Percentiles rank a stretch among this genome's conserved stretches.
phyloP scores from a whole-genome alignment of 371 early-diverging fungal species.

The Haplosporangium sp. region DNA sequence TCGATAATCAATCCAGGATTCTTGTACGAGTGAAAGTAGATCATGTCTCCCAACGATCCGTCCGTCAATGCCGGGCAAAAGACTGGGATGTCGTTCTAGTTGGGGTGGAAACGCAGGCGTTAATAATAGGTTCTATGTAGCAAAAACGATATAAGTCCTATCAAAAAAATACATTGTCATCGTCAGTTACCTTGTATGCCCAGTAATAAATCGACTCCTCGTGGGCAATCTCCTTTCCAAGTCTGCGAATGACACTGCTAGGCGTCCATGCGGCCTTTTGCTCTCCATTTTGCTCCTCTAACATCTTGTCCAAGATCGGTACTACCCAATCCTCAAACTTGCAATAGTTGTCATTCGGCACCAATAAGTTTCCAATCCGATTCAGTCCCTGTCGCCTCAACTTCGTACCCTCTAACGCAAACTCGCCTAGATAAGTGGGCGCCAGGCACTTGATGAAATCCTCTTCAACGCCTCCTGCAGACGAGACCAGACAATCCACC shows the following conservation, averaged over 20 bases:
- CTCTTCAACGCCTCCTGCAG: slow-evolving; percentile 99
- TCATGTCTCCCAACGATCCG: slow-evolving; percentile 99
- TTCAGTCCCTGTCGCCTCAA: slow-evolving; percentile 96
- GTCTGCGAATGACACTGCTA: slow-evolving; percentile 89
- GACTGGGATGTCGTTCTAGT: slow-evolving; percentile 96
- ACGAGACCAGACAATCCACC: slow-evolving; percentile 94
- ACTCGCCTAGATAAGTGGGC: slow-evolving; percentile 92
- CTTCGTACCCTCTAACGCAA: slow-evolving; percentile 81
- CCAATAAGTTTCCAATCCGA: slow-evolving; percentile 98
- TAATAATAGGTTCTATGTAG: too few relatives aligned
- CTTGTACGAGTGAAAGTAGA: slow-evolving; percentile 97
- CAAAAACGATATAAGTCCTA: too few relatives aligned
- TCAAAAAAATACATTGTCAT: neutral
- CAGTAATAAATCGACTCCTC: slow-evolving; percentile 98
- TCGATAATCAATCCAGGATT: slow-evolving; percentile 97
- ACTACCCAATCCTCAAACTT: slow-evolving; percentile 98
- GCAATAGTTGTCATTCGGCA: slow-evolving; percentile 99
- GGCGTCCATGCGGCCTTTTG: slow-evolving; percentile 85
- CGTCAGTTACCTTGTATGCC: slow-evolving; percentile 78
- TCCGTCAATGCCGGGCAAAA: slow-evolving; percentile 99
- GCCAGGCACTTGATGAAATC: slow-evolving; percentile 99
- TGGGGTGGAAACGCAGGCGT: too few relatives aligned
- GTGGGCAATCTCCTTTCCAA: slow-evolving; percentile 97
- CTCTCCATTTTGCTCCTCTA: slow-evolving; percentile 86
- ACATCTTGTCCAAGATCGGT: slow-evolving; percentile 93